A percentile compares a stretch with the other conserved stretches of the same genome.
phyloP scores from a whole-genome alignment of 2,329 filamentous ascomycete species.

The Diaporthe velutina region DNA sequence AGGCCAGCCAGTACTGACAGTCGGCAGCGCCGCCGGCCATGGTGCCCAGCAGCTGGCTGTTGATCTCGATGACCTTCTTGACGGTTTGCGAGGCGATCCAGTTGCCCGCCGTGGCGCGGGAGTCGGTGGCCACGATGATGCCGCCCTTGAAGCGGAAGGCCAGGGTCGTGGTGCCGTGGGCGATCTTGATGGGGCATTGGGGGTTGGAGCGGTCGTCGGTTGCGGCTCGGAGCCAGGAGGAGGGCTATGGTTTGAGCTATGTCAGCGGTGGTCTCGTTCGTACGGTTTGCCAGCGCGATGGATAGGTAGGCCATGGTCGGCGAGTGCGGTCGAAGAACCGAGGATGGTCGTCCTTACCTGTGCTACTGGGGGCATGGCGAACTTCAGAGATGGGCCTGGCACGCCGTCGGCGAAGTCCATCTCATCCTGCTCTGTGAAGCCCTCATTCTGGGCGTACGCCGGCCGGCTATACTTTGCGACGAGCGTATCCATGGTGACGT shows the following conservation, averaged over 20 bases:
- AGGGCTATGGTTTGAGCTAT: constrained; percentile 68
- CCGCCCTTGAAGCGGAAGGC: constrained; percentile 98
- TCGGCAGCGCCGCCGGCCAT: constrained; percentile 99
- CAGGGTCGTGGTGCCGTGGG: constrained; percentile 97
- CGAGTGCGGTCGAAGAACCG: background rate
- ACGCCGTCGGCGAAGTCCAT: constrained; percentile 78
- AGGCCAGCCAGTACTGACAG: constrained; percentile 99
- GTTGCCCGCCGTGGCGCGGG: constrained; percentile 94
- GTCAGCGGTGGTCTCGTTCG: constrained; percentile 24
- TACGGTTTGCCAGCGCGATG: constrained; percentile 31
- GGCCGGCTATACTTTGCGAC: constrained; percentile 92
- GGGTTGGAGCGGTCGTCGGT: constrained; percentile 98
- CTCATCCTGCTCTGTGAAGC: constrained; percentile 78
- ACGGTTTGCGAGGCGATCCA: constrained; percentile 99
- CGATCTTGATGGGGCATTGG: constrained; percentile 98
- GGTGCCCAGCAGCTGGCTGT: constrained; percentile 91
- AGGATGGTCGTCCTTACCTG: constrained; percentile 71
- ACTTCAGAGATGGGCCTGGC: constrained; percentile 88
- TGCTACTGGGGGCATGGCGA: constrained; percentile 92
- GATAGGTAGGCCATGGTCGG: background rate
- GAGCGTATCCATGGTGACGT: constrained; percentile 83
- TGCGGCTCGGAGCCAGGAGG: constrained; percentile 94
- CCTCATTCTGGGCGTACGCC: constrained; percentile 78
- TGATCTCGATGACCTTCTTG: constrained; percentile 99
- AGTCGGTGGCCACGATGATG: constrained; percentile 98